Evolutionary conservation across 805 yeast genomes (phyloP), one percentile per base, ranked within the genome.

Genomic region (Metschnikowia cerradonensis): DNA sequence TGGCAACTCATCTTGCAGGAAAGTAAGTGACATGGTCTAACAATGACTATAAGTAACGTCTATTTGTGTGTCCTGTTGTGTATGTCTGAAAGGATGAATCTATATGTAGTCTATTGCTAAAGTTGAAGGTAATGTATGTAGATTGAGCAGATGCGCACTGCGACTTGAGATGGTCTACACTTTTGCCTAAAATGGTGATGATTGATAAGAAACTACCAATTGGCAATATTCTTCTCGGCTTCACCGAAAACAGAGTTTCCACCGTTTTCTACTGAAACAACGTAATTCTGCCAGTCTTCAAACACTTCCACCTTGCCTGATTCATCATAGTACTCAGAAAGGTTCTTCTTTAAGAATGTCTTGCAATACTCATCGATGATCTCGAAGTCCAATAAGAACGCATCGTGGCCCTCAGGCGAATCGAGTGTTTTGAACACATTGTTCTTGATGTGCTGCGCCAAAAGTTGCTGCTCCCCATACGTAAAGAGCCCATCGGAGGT

Each of bases 401-500:
- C 99, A 72, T 94, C 99, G 64, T 94, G 99, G 15, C 99, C 99
- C 60, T 94, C 99, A 11, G 92, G 94, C 1, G 97, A 90, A 55
- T 87, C 81, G 40, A 94, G 84, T 60, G 83, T 82, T 57, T 84
- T 82, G 56, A 94, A 72, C 6, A 59, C 66, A 1, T 95, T 77
- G 59, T 86, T 77, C 6, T 90, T 91, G 52, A 94, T 79, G 61
- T 82, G 72, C 38, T 81, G 79, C 1, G 95, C 95, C 44, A 94
- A 76, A 47, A 84, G 80, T 61, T 88, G 88, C 68, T 94, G 99
- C 69, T 94, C 99, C 19, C 91, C 80, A 60, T 86, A 82, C 0
- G 98, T 92, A 71, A 94, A 94, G 26, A 94, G 73, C 0, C 97
- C 98, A 67, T 94, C 99, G 0, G 96, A 87, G 46, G 83, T 81